A percentile compares a stretch with the other conserved stretches of the same genome.
Conservation (phyloP, 1,139 yeast species). For the Yamadazyma atlantica region DNA sequence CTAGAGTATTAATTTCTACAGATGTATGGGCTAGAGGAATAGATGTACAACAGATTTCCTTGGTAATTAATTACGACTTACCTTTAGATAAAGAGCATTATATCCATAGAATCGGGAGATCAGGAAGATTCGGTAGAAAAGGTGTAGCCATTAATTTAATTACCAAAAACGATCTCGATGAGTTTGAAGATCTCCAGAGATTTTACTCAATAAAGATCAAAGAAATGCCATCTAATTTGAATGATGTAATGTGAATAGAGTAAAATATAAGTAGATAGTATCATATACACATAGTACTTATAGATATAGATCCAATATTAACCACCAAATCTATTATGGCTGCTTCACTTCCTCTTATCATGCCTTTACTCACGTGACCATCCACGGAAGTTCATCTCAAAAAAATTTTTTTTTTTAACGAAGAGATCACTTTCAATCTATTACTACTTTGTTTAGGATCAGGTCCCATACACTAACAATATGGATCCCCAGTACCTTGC, state of each 20-base stretch:
- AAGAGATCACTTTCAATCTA: neutral
- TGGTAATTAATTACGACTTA: constrained; percentile 89
- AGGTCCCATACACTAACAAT: neutral
- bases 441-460: neutral
- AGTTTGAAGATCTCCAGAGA: constrained; percentile 68
- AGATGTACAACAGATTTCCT: constrained; percentile 95
- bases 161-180: constrained; percentile 63
- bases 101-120: constrained; percentile 90
- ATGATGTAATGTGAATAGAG: constrained; percentile 30
- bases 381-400: constrained; percentile 6
- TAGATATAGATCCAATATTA: too few relatives aligned
- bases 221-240: constrained; percentile 84
- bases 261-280: too few relatives aligned
- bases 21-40: constrained; percentile 99
- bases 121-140: constrained; percentile 94
- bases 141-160: constrained; percentile 92
- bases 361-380: constrained; percentile 1
- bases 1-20: constrained; percentile 87
- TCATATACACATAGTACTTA: too few relatives aligned
- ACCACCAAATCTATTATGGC: too few relatives aligned
- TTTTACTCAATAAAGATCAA: constrained; percentile 75
- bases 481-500: constrained; percentile 73
- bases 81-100: constrained; percentile 87
- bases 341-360: too few relatives aligned
- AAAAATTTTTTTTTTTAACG: constrained; percentile 3